phyloP scores from a whole-genome alignment of 495 filamentous ascomycete species.

The Friedmanniomyces endolithicus region DNA sequence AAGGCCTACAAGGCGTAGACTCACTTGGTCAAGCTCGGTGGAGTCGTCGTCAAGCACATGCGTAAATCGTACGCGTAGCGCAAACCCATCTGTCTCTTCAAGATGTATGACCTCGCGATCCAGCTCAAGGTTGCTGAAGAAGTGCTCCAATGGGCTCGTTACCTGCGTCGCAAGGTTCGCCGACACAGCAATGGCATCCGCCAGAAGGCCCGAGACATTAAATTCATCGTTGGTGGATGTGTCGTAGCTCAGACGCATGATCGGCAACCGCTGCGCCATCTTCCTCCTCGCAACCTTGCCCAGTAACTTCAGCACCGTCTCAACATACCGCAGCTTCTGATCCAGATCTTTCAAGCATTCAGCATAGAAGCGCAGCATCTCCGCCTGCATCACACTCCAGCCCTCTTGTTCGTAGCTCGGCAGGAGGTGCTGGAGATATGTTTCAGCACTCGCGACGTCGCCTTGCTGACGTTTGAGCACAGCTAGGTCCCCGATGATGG shows the following conservation, averaged over 20 bases:
- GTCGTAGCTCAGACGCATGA: neutral
- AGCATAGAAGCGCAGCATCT: slow-evolving; percentile 75
- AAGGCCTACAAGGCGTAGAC: slow-evolving; percentile 47
- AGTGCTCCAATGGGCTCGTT: slow-evolving; percentile 52
- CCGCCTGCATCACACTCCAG: slow-evolving; percentile 69
- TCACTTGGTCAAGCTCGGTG: slow-evolving; percentile 53
- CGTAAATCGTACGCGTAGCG: slow-evolving; percentile 53
- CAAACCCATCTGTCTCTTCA: slow-evolving; percentile 64
- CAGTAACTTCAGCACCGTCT: slow-evolving; percentile 59
- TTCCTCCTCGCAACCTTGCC: slow-evolving; percentile 54
- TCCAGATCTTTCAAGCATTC: slow-evolving; percentile 68
- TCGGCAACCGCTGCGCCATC: slow-evolving; percentile 23
- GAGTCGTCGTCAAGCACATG: slow-evolving; percentile 63
- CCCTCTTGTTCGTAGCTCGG: slow-evolving; percentile 69
- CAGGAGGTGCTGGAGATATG: slow-evolving; percentile 67
- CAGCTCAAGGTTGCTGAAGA: slow-evolving; percentile 59
- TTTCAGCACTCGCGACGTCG: slow-evolving; percentile 62
- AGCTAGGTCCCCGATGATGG: slow-evolving; percentile 73
- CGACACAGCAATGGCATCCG: slow-evolving; percentile 53
- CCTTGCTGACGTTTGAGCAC: slow-evolving; percentile 60
- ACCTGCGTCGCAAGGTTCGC: slow-evolving; percentile 50
- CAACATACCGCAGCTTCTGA: slow-evolving; percentile 67
- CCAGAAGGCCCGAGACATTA: slow-evolving; percentile 48
- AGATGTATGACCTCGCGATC: slow-evolving; percentile 59
- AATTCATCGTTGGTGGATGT: slow-evolving; percentile 36